Base-by-base conservation (phyloP, 805 yeast genomes). In the Lipomyces kockii region DNA sequence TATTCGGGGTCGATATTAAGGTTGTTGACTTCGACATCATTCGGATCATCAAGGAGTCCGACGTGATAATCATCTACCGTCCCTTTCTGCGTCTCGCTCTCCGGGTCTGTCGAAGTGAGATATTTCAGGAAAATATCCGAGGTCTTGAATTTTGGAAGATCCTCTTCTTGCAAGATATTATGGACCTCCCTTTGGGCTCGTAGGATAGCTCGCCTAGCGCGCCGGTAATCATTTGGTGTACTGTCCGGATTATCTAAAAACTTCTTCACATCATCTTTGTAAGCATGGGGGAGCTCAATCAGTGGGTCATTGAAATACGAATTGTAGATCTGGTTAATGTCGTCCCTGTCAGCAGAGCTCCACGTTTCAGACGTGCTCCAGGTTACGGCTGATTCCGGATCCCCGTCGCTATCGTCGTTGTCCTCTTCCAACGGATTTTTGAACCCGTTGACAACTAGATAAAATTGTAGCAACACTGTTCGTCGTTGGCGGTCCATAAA, bases 391-490 rank as follows among this genome's bases (percentile, higher is more conserved):
- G 56, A 29, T 8, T 37, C 22, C 12, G 61, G 39, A 54, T 78
- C 77, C 1, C 69, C 70, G 4, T 74, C 69, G 2, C 66, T 73
- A 14, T 76, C 76, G 12, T 75, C 74, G 46, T 73, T 72, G 14
- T 70, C 74, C 20, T 2, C 89, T 69, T 87, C 91, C 20, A 92
- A 76, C 0, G 97, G 97, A 60, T 89, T 89, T 72, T 87, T 86
- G 51, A 91, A 83, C 0, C 84, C 81, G 68, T 91, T 89, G 2
- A 91, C 88, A 1, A 85, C 83, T 3, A 84, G 75, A 91, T 92
- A 90, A 68, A 86, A 87, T 56, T 87, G 87, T 3, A 91, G 74
- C 35, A 87, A 74, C 0, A 78, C 78, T 0, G 82, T 77, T 58
- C 85, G 76, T 3, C 80, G 76, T 22, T 86, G 74, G 60, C 81